Conservation (phyloP, 441 rosid species). For the Biscutella laevigata region DNA sequence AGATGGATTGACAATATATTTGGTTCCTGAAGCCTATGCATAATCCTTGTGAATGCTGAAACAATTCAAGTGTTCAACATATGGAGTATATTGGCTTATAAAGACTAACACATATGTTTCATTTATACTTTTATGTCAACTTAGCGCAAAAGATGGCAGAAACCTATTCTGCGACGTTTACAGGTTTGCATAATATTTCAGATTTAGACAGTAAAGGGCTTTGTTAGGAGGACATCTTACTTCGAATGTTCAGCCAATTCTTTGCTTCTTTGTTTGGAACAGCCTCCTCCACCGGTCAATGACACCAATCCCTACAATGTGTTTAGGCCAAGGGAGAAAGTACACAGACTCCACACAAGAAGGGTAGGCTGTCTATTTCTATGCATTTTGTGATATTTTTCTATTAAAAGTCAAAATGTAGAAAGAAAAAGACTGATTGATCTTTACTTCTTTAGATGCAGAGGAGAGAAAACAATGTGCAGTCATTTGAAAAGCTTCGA, state of each 20-base stretch:
- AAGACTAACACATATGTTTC: conserved; percentile 11
- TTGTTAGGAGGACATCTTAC: background rate
- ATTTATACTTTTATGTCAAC: conserved; percentile 5
- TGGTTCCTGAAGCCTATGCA: conserved; percentile 11
- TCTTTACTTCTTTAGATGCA: conserved; percentile 53
- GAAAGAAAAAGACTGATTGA: conserved; percentile 9
- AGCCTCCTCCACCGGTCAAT: conserved; percentile 97
- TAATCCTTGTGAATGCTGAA: background rate
- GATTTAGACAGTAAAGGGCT: background rate
- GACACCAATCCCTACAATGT: conserved; percentile 96
- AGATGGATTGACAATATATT: background rate
- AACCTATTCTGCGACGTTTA: conserved; percentile 82
- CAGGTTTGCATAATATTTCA: conserved; percentile 48
- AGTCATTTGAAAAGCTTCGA: conserved; percentile 97
- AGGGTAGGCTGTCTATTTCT: conserved; percentile 41
- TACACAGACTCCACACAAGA: conserved; percentile 90
- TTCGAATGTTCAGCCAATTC: background rate
- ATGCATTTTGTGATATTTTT: background rate
- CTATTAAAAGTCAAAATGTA: background rate
- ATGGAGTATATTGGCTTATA: background rate
- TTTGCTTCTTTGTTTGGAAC: conserved; percentile 22
- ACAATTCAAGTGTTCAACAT: conserved; percentile 1
- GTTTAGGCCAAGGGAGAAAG: conserved; percentile 92
- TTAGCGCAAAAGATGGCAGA: conserved; percentile 97
- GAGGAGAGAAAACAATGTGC: conserved; percentile 93